These are phyloP conservation scores for Powellomyces hirtus DNA, from an alignment of 192 early-diverging fungal species.

Conservation along the genomic window DNA sequence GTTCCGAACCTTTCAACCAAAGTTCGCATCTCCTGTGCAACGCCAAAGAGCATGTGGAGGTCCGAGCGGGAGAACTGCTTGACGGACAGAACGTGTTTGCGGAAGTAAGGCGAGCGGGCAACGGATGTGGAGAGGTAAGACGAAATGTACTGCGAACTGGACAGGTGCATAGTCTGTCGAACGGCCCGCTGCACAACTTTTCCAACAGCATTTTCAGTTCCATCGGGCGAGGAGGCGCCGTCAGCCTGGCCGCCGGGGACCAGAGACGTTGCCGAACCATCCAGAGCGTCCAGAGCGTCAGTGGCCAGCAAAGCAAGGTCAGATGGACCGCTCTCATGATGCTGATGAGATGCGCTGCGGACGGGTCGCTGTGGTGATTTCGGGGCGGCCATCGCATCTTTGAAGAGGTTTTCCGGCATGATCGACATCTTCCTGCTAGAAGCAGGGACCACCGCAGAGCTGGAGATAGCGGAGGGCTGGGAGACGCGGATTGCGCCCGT, in stretches of 20 bases:
- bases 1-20: slow-evolving; percentile 86
- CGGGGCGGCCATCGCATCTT: not conserved
- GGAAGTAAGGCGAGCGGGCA: slow-evolving; percentile 80
- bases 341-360: not conserved
- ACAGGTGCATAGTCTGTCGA: slow-evolving; percentile 29
- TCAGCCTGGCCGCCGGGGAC: not conserved
- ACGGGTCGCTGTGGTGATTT: not conserved
- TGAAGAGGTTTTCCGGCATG: not conserved
- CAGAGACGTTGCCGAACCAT: not conserved
- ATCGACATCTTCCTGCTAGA: slow-evolving; percentile 10
- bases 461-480: slow-evolving; percentile 10
- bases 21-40: slow-evolving; percentile 96
- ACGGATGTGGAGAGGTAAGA: slow-evolving; percentile 51
- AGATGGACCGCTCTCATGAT: not conserved
- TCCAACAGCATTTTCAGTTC: not conserved
- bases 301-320: not conserved
- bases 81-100: slow-evolving; percentile 88
- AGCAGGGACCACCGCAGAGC: slow-evolving; percentile 7
- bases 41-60: slow-evolving; percentile 90
- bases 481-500: slow-evolving; percentile 49
- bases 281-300: slow-evolving; percentile 2
- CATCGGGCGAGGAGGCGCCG: not conserved
- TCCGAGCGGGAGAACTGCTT: slow-evolving; percentile 92
- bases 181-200: slow-evolving; percentile 21
- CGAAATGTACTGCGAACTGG: slow-evolving; percentile 37